Percentiles rank a stretch among this genome's conserved stretches.
These are phyloP conservation scores for Viola pubescens DNA, from an alignment of 441 rosid species.

Conservation along the genomic window DNA sequence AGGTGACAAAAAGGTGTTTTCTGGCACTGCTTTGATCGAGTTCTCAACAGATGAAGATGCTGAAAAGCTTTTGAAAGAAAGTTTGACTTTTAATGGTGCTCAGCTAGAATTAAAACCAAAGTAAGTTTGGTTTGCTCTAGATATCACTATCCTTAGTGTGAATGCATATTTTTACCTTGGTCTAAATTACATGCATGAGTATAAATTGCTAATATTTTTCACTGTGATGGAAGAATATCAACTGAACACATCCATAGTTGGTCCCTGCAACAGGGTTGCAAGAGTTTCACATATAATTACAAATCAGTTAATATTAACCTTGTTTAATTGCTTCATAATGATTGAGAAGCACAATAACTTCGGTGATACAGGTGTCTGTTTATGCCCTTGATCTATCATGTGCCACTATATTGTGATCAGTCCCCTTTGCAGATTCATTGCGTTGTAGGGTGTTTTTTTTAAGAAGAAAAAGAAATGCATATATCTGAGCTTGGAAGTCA, in stretches of 20 bases:
- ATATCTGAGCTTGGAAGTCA: neutral
- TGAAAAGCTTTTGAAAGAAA: constrained; percentile 43
- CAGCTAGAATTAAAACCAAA: constrained; percentile 64
- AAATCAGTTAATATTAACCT: too few relatives aligned
- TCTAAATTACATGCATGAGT: too few relatives aligned
- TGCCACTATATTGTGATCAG: neutral
- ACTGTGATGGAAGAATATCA: too few relatives aligned
- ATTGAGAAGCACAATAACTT: neutral
- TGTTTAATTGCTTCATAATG: too few relatives aligned
- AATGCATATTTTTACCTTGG: too few relatives aligned
- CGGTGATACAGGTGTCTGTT: neutral
- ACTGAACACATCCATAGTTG: too few relatives aligned
- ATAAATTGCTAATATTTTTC: too few relatives aligned
- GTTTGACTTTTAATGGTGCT: constrained; percentile 55
- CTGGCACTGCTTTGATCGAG: constrained; percentile 80
- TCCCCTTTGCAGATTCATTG: too few relatives aligned
- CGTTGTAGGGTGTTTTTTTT: neutral
- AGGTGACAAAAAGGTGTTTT: constrained; percentile 51
- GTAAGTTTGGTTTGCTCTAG: constrained; percentile 31
- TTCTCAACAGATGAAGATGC: constrained; percentile 70
- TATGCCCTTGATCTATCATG: neutral
- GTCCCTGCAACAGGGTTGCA: too few relatives aligned
- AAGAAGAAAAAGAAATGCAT: too few relatives aligned
- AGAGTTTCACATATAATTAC: too few relatives aligned
- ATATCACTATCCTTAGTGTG: neutral